phyloP scores from a whole-genome alignment of 495 filamentous ascomycete genomes.

The Daldinia decipiens region DNA sequence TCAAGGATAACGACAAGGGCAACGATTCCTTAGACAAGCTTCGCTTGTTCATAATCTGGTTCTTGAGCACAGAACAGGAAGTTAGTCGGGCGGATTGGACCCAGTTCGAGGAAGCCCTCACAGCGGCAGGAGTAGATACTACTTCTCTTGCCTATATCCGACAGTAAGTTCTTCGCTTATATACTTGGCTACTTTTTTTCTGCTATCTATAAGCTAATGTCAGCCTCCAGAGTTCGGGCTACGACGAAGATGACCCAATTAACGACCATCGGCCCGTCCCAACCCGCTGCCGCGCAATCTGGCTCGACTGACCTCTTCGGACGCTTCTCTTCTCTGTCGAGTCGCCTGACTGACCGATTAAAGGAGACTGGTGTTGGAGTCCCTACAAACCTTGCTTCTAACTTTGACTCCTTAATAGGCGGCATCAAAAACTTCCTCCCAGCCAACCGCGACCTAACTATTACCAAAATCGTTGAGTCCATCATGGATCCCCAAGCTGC shows the following conservation, averaged over 20 bases:
- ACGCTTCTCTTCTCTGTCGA: conserved; percentile 89
- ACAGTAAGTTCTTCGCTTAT: conserved; percentile 63
- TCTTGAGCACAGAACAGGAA: conserved; percentile 92
- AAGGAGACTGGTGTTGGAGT: conserved; percentile 80
- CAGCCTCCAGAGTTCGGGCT: conserved; percentile 76
- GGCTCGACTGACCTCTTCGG: conserved; percentile 81
- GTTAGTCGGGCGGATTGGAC: conserved; percentile 82
- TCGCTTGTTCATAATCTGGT: conserved; percentile 96
- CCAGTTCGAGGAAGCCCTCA: conserved; percentile 87
- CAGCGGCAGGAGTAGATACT: conserved; percentile 75
- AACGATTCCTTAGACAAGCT: conserved; percentile 88
- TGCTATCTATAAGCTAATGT: conserved; percentile 44
- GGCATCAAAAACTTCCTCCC: conserved; percentile 99
- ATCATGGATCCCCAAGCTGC: conserved; percentile 96
- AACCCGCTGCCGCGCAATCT: conserved; percentile 62
- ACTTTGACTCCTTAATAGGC: conserved; percentile 95
- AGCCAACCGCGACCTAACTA: conserved; percentile 91
- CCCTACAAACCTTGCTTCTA: conserved; percentile 73
- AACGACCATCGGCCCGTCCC: conserved; percentile 76
- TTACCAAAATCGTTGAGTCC: conserved; percentile 97
- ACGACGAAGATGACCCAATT: conserved; percentile 99
- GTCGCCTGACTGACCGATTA: conserved; percentile 89
- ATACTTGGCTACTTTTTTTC: not conserved
- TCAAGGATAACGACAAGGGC: conserved; percentile 83
- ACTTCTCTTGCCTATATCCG: conserved; percentile 85